Base-by-base conservation (phyloP, 768 basidiomycete species). In the Phaffia tasmanica region DNA sequence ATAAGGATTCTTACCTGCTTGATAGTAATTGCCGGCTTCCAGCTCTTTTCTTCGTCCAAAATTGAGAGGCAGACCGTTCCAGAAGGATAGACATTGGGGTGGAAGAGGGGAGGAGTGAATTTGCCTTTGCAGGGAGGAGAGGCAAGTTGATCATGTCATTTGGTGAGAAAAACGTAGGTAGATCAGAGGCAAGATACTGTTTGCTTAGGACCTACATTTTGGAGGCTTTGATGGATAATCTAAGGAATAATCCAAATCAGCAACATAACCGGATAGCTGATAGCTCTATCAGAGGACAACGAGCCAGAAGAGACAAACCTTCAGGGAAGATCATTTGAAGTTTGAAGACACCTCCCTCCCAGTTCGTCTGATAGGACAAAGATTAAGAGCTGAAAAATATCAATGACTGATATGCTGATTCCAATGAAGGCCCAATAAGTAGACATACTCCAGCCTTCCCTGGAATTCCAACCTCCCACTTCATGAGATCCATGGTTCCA, bases 391-490 rank as follows among this genome's bases (percentile, higher is more conserved):
- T 51, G 59, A 48, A 6, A 32, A 32, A 7, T n/a, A 3, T 14
- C 23, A 49, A 8, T 0, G 21, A 49, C 3, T 15, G 8, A 61
- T 46, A 25, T 29, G 18, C 25, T 19, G 27, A 8, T 48, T 32
- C 27, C 29, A 53, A 48, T 46, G 8, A 48, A 9, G 59, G 9
- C n/a, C 19, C 9, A 25, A 19, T 27, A 15, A 27, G 30, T 18
- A 30, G 16, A 82, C 88, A 78, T 77, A 95, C 95, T 68, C 81
- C 81, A 58, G 81, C 70, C 78, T 95, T 98, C 32, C 95, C 95
- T 21, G 95, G 95, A 72, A 99, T 98, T 27, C 95, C 95, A 1
- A 95, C 92, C 75, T 98, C 95, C 95, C 95, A 99, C 75, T 90
- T 85, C 84, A 98, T 84, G 57, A 99, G 80, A 77, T 98, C 93